Base-by-base conservation (phyloP, 1,284 basidiomycete genomes). In the Malassezia caprae region DNA sequence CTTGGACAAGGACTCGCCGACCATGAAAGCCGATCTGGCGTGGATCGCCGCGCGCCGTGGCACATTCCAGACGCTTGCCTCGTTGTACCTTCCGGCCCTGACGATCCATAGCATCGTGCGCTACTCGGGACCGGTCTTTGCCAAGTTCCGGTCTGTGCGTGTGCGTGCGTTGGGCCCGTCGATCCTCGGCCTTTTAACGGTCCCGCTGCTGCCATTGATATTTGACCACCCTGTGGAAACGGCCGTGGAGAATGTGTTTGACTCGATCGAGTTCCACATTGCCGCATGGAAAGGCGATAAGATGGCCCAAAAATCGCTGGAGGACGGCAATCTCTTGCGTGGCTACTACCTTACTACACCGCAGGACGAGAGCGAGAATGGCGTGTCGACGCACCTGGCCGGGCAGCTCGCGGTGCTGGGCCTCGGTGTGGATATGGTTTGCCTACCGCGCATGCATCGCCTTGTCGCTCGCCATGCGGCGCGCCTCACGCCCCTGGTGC, bases 81-180 rank as follows among this genome's bases (percentile, higher is more conserved):
- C 46, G 32, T 13, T 48, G 24, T 31, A 35, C 32, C 34, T 48
- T 7, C 46, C 46, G 11, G 71, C 71, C 0, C 64, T 72, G 21
- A 73, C 71, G 13, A 72, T 73, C 37, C 71, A 73, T 61, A 65
- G 55, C 30, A 59, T 72, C 47, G 65, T 68, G 3, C 48, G 80
- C 46, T 84, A 89, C 67, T 82, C 86, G 3, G 84, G 84, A 65
- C 86, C 83, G 63, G 80, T 82, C 4, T 88, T 90, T 70, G 79
- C 78, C 31, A 84, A 84, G 62, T 79, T 78, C 21, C 76, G 80
- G 54, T 87, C 82, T 65, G 78, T 80, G 3, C 79, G 83, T 37
- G 63, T 89, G 35, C 83, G 70, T 66, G 78, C 81, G 2, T 88
- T 87, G 84, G 89, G 87, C 15, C 89, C 89, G 2, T 90, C 88